Evolutionary conservation across 495 filamentous ascomycete species (phyloP).

Genomic region (Peziza echinospora): DNA sequence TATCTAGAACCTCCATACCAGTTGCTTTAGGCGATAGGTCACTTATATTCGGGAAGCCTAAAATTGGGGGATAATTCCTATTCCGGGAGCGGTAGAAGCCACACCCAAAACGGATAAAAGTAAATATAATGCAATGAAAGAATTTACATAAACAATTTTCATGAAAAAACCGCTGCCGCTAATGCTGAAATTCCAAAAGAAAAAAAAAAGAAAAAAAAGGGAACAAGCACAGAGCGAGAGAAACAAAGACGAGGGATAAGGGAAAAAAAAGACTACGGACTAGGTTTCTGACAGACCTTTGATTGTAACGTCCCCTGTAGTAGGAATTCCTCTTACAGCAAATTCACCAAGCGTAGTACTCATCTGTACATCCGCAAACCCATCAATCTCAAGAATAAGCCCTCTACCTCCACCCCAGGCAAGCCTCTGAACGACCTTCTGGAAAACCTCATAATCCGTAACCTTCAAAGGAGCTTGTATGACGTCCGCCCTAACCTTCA

Average conservation of each 20-base stretch:
- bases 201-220: constrained; percentile 4
- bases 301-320: constrained; percentile 62
- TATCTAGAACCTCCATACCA: constrained; percentile 42
- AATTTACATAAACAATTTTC: too few relatives aligned
- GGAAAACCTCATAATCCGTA: constrained; percentile 52
- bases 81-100: too few relatives aligned
- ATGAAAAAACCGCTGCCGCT: too few relatives aligned
- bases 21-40: constrained; percentile 6
- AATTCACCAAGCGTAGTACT: constrained; percentile 59
- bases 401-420: constrained; percentile 41
- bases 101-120: constrained; percentile 26
- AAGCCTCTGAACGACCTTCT: constrained; percentile 49
- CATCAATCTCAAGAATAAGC: constrained; percentile 46
- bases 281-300: constrained; percentile 34
- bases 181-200: too few relatives aligned
- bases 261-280: constrained; percentile 18
- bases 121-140: too few relatives aligned
- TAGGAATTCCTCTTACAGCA: constrained; percentile 58
- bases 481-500: constrained; percentile 53
- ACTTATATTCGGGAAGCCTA: constrained; percentile 32
- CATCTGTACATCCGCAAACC: constrained; percentile 65
- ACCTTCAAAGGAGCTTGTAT: constrained; percentile 60
- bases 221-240: constrained; percentile 3
- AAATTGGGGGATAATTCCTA: too few relatives aligned
- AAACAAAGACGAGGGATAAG: constrained; percentile 10